Percentiles rank a stretch among this genome's conserved stretches.
phyloP scores from a whole-genome alignment of 495 filamentous ascomycete species.

The Penicillium arizonense region DNA sequence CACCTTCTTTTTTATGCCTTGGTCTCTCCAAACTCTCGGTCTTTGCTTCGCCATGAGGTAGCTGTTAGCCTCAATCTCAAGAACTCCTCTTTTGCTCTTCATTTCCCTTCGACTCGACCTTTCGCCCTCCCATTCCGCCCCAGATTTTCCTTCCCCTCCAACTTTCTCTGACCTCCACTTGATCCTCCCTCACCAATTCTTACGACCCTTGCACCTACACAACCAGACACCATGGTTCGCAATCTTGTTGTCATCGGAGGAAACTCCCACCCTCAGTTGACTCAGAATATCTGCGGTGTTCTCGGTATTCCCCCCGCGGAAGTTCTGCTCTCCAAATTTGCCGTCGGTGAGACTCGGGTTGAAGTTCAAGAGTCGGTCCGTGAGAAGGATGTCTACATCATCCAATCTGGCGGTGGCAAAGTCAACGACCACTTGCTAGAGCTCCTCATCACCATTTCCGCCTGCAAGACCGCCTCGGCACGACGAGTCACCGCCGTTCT shows the following conservation, averaged over 20 bases:
- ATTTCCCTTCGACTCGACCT: slow-evolving; percentile 7
- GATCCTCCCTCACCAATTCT: slow-evolving; percentile 4
- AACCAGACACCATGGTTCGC: slow-evolving; percentile 68
- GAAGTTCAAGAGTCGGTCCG: slow-evolving; percentile 95
- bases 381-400: slow-evolving; percentile 97
- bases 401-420: slow-evolving; percentile 83
- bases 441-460: slow-evolving; percentile 91
- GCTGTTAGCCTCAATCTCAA: slow-evolving; percentile 22
- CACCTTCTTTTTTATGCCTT: slow-evolving; percentile 22
- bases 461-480: slow-evolving; percentile 95
- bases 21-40: slow-evolving; percentile 20
- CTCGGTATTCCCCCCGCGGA: slow-evolving; percentile 82
- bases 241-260: slow-evolving; percentile 94
- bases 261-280: slow-evolving; percentile 85
- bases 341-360: slow-evolving; percentile 89
- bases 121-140: slow-evolving; percentile 27
- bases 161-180: slow-evolving; percentile 14
- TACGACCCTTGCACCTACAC: slow-evolving; percentile 4
- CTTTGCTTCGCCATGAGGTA: slow-evolving; percentile 38
- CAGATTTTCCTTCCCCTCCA: slow-evolving; percentile 36
- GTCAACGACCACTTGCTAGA: slow-evolving; percentile 97
- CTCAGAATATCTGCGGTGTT: slow-evolving; percentile 78
- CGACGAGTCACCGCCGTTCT: slow-evolving; percentile 89
- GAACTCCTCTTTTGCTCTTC: slow-evolving; percentile 11
- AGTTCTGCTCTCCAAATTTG: slow-evolving; percentile 85